Conservation (phyloP, 73 alveolate species). For the Stentor roeselii region DNA sequence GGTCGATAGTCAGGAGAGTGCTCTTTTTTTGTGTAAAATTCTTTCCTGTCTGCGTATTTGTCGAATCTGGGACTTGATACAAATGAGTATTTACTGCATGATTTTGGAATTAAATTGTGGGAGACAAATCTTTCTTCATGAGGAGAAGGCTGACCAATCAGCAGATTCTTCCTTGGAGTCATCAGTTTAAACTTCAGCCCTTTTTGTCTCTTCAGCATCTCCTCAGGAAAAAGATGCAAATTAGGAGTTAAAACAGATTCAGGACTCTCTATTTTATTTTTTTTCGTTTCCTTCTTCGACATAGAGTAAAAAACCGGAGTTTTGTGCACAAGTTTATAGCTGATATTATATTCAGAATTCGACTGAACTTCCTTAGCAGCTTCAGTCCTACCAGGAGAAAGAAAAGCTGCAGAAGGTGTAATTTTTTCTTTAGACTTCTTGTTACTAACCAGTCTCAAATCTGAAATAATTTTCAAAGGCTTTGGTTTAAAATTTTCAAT, state of each 20-base stretch:
- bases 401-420: constrained; percentile 9
- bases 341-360: neutral
- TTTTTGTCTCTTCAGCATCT: neutral
- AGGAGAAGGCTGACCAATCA: neutral
- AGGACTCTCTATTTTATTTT: neutral
- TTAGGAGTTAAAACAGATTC: neutral
- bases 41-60: neutral
- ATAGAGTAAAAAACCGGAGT: neutral
- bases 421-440: neutral
- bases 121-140: neutral
- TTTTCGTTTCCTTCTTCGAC: neutral
- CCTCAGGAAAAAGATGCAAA: neutral
- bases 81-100: neutral
- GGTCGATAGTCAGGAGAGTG: neutral
- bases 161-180: neutral
- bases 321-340: neutral
- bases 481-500: neutral
- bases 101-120: neutral
- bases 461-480: neutral
- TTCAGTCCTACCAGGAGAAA: neutral
- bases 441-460: neutral
- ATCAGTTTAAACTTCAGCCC: neutral
- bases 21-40: neutral
- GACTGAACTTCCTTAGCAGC: neutral
- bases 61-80: neutral